Evolutionary conservation across 2,329 filamentous ascomycete species (phyloP).

Genomic region (Pseudocercospora fuligena): DNA sequence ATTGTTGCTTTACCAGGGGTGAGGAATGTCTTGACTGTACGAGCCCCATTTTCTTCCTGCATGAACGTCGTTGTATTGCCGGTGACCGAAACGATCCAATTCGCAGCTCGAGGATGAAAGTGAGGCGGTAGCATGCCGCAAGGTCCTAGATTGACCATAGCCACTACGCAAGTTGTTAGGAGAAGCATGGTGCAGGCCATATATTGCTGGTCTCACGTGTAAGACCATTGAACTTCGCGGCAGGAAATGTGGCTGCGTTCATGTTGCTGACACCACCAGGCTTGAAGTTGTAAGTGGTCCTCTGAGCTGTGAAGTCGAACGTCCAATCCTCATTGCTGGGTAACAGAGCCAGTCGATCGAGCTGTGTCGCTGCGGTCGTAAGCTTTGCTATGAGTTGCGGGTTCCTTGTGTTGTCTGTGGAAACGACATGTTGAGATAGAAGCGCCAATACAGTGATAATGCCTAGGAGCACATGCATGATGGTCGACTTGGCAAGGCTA

Average conservation of each 20-base stretch:
- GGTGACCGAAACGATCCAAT: conserved; percentile 54
- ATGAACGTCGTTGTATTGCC: conserved; percentile 59
- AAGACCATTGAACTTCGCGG: conserved; percentile 53
- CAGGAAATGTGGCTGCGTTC: conserved; percentile 58
- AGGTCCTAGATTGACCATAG: conserved; percentile 52
- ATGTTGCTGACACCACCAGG: conserved; percentile 58
- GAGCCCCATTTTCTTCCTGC: conserved; percentile 57
- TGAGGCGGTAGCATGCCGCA: conserved; percentile 59
- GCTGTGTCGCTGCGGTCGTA: conserved; percentile 49
- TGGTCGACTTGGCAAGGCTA: too few species aligned
- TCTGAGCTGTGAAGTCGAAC: conserved; percentile 54
- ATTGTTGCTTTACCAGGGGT: conserved; percentile 55
- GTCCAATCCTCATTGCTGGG: conserved; percentile 50
- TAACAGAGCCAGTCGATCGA: conserved; percentile 51
- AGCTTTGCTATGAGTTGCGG: conserved; percentile 47
- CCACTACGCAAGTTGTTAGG: conserved; percentile 33
- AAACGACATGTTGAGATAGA: too few species aligned
- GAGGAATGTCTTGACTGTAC: conserved; percentile 48
- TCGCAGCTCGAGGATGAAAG: conserved; percentile 56
- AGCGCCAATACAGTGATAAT: too few species aligned
- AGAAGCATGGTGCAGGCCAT: not conserved
- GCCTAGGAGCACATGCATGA: too few species aligned
- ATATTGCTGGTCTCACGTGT: conserved; percentile 44
- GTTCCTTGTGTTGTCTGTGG: conserved; percentile 45
- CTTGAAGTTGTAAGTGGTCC: conserved; percentile 48